These are phyloP conservation scores for Lentinula lateritia DNA, from an alignment of 768 basidiomycete genomes.

Conservation along the genomic window DNA sequence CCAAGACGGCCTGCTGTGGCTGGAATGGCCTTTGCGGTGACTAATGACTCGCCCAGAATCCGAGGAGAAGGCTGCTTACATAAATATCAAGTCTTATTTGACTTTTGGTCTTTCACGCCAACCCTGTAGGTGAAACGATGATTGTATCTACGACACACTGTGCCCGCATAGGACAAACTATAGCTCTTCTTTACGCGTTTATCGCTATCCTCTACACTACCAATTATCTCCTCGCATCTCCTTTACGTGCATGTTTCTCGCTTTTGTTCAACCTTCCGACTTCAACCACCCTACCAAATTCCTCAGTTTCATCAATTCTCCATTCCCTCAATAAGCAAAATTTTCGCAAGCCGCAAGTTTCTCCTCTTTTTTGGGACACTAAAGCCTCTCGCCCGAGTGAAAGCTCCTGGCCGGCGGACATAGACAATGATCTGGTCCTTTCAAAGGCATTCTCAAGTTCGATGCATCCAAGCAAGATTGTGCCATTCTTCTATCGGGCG, in stretches of 20 bases:
- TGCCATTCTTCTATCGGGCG: slow-evolving; percentile 80
- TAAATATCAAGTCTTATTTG: too few species aligned
- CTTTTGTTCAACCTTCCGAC: slow-evolving; percentile 16
- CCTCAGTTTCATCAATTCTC: slow-evolving; percentile 15
- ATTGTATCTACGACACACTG: neutral
- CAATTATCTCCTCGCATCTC: slow-evolving; percentile 28
- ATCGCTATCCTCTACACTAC: slow-evolving; percentile 42
- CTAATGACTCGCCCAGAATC: too few species aligned
- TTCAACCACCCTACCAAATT: slow-evolving; percentile 9
- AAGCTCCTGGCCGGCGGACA: slow-evolving; percentile 21
- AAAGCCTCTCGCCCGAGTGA: neutral
- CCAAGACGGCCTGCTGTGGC: too few species aligned
- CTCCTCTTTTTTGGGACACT: slow-evolving; percentile 11
- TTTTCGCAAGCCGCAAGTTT: slow-evolving; percentile 5
- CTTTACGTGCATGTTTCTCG: slow-evolving; percentile 23
- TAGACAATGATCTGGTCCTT: slow-evolving; percentile 49
- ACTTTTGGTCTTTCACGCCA: neutral
- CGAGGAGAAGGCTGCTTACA: too few species aligned
- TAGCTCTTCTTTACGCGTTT: slow-evolving; percentile 27
- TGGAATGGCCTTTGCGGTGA: too few species aligned
- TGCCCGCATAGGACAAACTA: slow-evolving; percentile 13
- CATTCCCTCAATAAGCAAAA: neutral
- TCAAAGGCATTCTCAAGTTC: slow-evolving; percentile 67
- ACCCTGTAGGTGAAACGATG: neutral
- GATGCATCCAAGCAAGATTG: slow-evolving; percentile 68